phyloP scores from a whole-genome alignment of 768 basidiomycete genomes.

The Leccinum rimulosum region DNA sequence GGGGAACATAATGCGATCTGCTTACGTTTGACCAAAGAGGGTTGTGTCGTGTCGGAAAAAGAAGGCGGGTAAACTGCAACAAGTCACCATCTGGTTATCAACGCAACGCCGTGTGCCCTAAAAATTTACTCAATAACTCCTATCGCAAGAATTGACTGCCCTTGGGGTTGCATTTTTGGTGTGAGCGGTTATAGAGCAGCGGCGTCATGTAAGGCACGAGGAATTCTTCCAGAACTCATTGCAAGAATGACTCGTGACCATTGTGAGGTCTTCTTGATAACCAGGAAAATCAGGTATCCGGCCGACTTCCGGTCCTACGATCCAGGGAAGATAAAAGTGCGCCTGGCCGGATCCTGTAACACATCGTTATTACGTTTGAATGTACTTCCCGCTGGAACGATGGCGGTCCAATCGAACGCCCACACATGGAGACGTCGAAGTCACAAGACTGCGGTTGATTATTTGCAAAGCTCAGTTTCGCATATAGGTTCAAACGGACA shows the following conservation, averaged over 20 bases:
- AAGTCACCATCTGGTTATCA: conserved; percentile 2
- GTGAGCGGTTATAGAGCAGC: neutral
- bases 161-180: conserved; percentile 4
- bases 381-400: neutral
- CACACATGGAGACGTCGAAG: neutral
- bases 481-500: neutral
- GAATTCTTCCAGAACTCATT: neutral
- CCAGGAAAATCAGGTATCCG: neutral
- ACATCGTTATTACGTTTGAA: neutral
- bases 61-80: neutral
- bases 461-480: neutral
- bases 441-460: neutral
- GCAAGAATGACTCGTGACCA: neutral
- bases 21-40: conserved; percentile 11
- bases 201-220: neutral
- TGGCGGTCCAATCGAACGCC: neutral
- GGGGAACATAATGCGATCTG: neutral
- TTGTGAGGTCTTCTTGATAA: neutral
- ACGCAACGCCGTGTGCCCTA: conserved; percentile 7
- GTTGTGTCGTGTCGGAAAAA: conserved; percentile 4
- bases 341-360: neutral
- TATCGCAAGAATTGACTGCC: conserved; percentile 11
- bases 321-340: neutral
- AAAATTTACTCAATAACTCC: conserved; percentile 8
- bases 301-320: neutral